These are phyloP conservation scores for Megacollybia marginata DNA, from an alignment of 768 basidiomycete genomes.

Conservation along the genomic window DNA sequence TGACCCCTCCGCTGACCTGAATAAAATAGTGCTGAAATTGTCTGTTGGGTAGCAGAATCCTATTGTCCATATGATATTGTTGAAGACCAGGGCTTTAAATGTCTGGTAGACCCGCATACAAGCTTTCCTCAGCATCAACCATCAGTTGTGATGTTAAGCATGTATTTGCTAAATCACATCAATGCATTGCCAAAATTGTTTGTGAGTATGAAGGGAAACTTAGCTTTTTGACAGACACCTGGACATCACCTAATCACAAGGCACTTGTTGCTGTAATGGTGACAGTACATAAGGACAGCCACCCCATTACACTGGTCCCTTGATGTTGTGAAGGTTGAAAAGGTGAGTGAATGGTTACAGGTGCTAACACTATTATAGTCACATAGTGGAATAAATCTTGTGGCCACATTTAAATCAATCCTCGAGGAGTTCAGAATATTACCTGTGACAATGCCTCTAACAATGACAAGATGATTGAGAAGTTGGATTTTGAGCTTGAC, in stretches of 20 bases:
- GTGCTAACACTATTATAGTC: not conserved
- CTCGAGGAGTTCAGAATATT: not conserved
- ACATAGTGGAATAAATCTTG: not conserved
- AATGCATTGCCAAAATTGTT: conserved; percentile 11
- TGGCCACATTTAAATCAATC: not conserved
- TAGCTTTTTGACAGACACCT: conserved; percentile 24
- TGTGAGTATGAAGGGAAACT: conserved; percentile 18
- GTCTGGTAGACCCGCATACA: conserved; percentile 16
- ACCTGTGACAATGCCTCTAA: conserved; percentile 8
- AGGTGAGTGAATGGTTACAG: not conserved
- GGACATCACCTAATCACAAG: conserved; percentile 26
- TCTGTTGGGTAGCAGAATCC: conserved; percentile 19
- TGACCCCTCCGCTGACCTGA: too few species aligned
- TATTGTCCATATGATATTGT: conserved; percentile 18
- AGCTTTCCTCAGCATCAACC: conserved; percentile 14
- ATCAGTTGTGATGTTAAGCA: conserved; percentile 4
- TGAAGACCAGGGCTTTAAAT: conserved; percentile 15
- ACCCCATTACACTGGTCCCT: conserved; percentile 13
- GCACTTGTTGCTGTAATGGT: conserved; percentile 20
- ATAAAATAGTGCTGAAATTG: conserved; percentile 14
- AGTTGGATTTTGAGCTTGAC: not conserved
- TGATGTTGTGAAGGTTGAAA: conserved; percentile 22
- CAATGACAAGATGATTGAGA: conserved; percentile 4
- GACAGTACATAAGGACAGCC: conserved; percentile 16
- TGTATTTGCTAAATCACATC: conserved; percentile 5